These are phyloP conservation scores for Mollisiaceae sp. DNA, from an alignment of 2,329 filamentous ascomycete species.

Conservation along the genomic window DNA sequence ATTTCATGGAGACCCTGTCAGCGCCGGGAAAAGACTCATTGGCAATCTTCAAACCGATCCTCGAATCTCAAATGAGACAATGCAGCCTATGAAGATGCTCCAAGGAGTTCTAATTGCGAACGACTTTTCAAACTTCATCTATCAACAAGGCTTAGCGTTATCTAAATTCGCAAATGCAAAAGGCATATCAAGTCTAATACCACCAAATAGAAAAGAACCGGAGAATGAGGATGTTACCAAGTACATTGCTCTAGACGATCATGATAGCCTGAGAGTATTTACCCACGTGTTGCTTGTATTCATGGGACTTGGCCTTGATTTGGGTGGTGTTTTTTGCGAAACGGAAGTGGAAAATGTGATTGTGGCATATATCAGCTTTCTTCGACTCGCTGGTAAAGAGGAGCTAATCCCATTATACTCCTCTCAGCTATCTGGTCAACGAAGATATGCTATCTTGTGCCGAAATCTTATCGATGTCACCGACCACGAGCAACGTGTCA, in stretches of 20 bases:
- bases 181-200: constrained; percentile 50
- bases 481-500: constrained; percentile 66
- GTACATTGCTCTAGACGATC: constrained; percentile 61
- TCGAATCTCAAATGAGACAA: constrained; percentile 62
- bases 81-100: constrained; percentile 72
- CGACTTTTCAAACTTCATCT: constrained; percentile 61
- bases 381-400: constrained; percentile 74
- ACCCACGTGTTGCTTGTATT: constrained; percentile 74
- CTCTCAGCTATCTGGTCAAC: constrained; percentile 70
- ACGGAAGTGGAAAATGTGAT: constrained; percentile 70
- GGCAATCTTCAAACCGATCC: constrained; percentile 61
- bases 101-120: constrained; percentile 77
- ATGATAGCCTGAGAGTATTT: constrained; percentile 70
- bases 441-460: constrained; percentile 74
- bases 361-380: constrained; percentile 79
- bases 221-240: constrained; percentile 48
- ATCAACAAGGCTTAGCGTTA: constrained; percentile 61
- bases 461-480: constrained; percentile 77
- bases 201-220: constrained; percentile 44
- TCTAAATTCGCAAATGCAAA: constrained; percentile 53
- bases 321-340: constrained; percentile 47
- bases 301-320: constrained; percentile 59
- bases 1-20: constrained; percentile 61
- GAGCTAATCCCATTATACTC: constrained; percentile 88
- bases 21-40: constrained; percentile 63